Evolutionary conservation across 2,329 filamentous ascomycete genomes (phyloP).

Genomic region (Venturia pyrina): DNA sequence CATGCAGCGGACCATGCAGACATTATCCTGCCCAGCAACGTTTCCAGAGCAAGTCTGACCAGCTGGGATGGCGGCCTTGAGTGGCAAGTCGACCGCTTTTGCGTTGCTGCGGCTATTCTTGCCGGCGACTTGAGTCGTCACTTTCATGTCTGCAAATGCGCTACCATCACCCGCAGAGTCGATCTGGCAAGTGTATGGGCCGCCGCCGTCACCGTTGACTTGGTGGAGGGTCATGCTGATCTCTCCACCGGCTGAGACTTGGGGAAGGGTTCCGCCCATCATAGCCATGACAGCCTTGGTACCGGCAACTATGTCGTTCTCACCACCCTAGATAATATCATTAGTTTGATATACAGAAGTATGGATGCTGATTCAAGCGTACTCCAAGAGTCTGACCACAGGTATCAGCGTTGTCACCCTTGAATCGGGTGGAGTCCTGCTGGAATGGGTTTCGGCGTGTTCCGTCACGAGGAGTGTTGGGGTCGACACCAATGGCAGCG

Average conservation of each 20-base stretch:
- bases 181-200: slow-evolving; percentile 56
- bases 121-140: slow-evolving; percentile 45
- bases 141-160: slow-evolving; percentile 43
- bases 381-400: slow-evolving; percentile 48
- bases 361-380: not conserved
- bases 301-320: slow-evolving; percentile 47
- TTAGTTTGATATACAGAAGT: not conserved
- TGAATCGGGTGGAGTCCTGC: slow-evolving; percentile 54
- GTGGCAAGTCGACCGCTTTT: slow-evolving; percentile 23
- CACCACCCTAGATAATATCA: slow-evolving; percentile 30
- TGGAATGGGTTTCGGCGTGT: slow-evolving; percentile 53
- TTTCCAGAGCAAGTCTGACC: slow-evolving; percentile 49
- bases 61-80: slow-evolving; percentile 48
- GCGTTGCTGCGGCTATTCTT: slow-evolving; percentile 35
- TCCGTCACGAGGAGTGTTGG: slow-evolving; percentile 50
- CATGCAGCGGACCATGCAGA: slow-evolving; percentile 54
- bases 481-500: slow-evolving; percentile 44
- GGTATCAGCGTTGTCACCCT: slow-evolving; percentile 39
- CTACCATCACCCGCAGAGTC: slow-evolving; percentile 49
- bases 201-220: slow-evolving; percentile 57
- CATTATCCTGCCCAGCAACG: slow-evolving; percentile 47
- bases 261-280: slow-evolving; percentile 47
- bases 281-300: slow-evolving; percentile 48
- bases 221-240: slow-evolving; percentile 56
- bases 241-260: slow-evolving; percentile 47